Conservation (phyloP, 2,329 filamentous ascomycete genomes). For the Aspergillus niger region DNA sequence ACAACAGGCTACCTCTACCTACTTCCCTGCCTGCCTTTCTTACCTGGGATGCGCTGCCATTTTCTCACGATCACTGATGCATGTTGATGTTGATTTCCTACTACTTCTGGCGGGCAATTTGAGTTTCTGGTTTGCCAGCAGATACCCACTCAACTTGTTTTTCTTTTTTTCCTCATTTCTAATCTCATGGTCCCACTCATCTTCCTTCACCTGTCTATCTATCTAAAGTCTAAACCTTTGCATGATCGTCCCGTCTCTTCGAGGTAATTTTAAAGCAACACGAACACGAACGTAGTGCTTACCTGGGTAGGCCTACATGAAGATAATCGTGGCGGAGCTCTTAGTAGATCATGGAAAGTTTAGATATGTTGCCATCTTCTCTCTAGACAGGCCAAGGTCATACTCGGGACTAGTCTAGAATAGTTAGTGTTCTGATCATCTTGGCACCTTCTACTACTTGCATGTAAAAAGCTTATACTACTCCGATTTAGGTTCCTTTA, state of each 20-base stretch:
- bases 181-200: constrained; percentile 3
- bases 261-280: not conserved
- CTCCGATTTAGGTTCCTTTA: too few species aligned
- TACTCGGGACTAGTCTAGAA: too few species aligned
- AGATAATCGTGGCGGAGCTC: not conserved
- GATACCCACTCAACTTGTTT: constrained; percentile 33
- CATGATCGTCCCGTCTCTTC: not conserved
- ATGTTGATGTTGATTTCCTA: constrained; percentile 1
- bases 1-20: not conserved
- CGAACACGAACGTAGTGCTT: not conserved
- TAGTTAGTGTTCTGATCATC: too few species aligned
- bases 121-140: constrained; percentile 29
- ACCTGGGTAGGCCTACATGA: not conserved
- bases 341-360: too few species aligned
- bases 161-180: not conserved
- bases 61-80: constrained; percentile 2
- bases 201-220: not conserved
- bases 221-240: not conserved
- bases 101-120: constrained; percentile 24
- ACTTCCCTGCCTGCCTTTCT: not conserved
- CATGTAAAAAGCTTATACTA: too few species aligned
- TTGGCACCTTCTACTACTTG: too few species aligned
- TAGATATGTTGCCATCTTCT: too few species aligned
- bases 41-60: not conserved
- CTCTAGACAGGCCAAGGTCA: too few species aligned